Conservation (phyloP, 2,329 filamentous ascomycete species). For the Ascochyta pisi region DNA sequence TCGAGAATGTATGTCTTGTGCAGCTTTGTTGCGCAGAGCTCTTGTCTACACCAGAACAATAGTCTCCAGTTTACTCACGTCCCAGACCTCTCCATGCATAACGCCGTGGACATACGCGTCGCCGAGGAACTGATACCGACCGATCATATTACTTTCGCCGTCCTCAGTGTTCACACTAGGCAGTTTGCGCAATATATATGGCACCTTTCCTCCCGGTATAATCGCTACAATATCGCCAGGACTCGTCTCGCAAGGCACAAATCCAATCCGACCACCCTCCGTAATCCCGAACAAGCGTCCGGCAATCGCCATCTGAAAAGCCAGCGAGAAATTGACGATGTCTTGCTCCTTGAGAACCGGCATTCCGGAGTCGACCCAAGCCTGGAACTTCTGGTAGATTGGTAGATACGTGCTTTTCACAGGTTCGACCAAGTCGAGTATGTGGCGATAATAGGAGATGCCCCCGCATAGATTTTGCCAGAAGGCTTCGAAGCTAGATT, state of each 20-base stretch:
- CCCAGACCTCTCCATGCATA: background rate
- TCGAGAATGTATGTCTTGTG: no score
- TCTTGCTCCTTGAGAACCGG: background rate
- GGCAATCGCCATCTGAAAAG: background rate
- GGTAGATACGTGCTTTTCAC: background rate
- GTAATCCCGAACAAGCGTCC: background rate
- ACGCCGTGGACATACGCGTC: conserved; percentile 1
- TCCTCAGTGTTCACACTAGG: background rate
- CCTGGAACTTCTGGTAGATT: background rate
- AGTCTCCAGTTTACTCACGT: background rate
- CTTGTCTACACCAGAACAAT: background rate
- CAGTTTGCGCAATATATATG: background rate
- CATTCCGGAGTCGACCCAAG: background rate
- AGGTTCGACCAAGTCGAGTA: background rate
- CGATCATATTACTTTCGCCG: background rate
- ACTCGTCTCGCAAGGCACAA: background rate
- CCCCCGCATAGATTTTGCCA: background rate
- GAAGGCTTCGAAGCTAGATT: background rate
- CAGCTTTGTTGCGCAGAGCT: background rate
- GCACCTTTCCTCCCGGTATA: conserved; percentile 3
- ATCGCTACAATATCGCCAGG: background rate
- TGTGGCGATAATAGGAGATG: background rate
- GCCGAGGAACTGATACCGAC: background rate
- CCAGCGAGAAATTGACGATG: background rate
- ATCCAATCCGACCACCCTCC: background rate